Evolutionary conservation across 176 grass and related monocot species (phyloP), one percentile per base, ranked within the genome.

Genomic region (Secale cereale): DNA sequence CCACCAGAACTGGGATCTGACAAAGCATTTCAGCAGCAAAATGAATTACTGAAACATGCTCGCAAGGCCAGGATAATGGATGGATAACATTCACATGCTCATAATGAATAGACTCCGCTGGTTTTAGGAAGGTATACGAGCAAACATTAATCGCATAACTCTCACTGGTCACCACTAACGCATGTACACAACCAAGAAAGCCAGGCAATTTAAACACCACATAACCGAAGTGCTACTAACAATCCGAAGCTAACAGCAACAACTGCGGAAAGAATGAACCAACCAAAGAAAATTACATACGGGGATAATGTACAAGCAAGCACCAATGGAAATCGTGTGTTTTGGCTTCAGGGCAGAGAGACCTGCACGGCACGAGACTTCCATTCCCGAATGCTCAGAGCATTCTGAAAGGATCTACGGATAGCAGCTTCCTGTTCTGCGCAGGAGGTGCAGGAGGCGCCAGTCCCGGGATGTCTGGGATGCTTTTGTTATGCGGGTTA

Each of bases 401-500:
- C 70, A 87, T 70, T 59, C 50, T 26, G 19, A 94, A 92, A 67
- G 69, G 3, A 50, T 94, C 72, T 4, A 77, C 37, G 12, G 93
- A 94, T 79, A 98, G 74, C 45, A 98, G 85, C 56, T 85, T 95
- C 86, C 91, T 88, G 75, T 90, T 88, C 85, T 92, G 92, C n/a
- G 93, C 93, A 35, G 97, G 97, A 70, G 97, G 97, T 17, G 97
- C 97, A 30, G 97, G 97, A 78, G 97, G 97, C 14, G 97, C 96
- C 75, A 98, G 86, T 16, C 97, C 97, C 0, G 97, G 97, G 74
- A 98, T 98, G 26, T 98, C 93, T 86, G 80, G 80, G 59, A 98
- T 98, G 86, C 17, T 91, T 71, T 98, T 98, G 88, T 98, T 98
- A 61, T 85, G 87, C 11, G 97, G 97, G 50, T 92, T 91, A 70